Base-by-base conservation (phyloP, 2,329 filamentous ascomycete genomes). In the Xylariaceae sp. region DNA sequence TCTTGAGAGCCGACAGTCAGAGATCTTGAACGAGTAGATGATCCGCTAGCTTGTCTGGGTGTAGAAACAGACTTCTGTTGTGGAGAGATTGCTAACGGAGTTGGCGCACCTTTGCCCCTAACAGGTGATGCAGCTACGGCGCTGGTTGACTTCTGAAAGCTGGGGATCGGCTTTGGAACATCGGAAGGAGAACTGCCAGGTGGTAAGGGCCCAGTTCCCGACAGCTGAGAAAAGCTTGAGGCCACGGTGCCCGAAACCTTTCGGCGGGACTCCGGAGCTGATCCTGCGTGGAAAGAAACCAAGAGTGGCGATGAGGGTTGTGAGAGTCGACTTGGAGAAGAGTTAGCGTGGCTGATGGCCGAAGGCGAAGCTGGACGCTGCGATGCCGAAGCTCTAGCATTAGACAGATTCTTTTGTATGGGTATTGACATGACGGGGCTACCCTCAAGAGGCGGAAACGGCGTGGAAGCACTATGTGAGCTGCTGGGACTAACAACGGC, bases 1-100 rank as follows among this genome's bases (percentile, higher is more conserved):
- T 97, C 94, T 73, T 96, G 90, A 10, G 94, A 97, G 7, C 93
- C 93, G 44, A 97, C 88, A 0, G 94, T 99, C 67, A 96, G 84
- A 34, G 94, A 97, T 57, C 94, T 83, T 54, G 91, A 88, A 53
- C 92, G 85, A 51, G 83, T 81, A n/a, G 86, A 80, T 15, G 85
- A 78, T 64, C 80, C 82, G 65, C 84, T 85, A 3, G 73, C 72
- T 62, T 88, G 86, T 51, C 85, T 81, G 47, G 85, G 85, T 2
- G 83, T 86, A 0, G 81, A 74, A 51, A 82, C 71, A 1, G 78
- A 71, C 73, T 89, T 90, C 56, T 87, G 85, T 0, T 87, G 85
- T 0, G 88, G 88, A 5, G 85, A 87, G 5, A 79, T 73, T 11
- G 78, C 80, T 63, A 81, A 75, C 53, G 75, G 82, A 53, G 76